Evolutionary conservation across 2,329 filamentous ascomycete species (phyloP).

Genomic region (Alternaria viburni): DNA sequence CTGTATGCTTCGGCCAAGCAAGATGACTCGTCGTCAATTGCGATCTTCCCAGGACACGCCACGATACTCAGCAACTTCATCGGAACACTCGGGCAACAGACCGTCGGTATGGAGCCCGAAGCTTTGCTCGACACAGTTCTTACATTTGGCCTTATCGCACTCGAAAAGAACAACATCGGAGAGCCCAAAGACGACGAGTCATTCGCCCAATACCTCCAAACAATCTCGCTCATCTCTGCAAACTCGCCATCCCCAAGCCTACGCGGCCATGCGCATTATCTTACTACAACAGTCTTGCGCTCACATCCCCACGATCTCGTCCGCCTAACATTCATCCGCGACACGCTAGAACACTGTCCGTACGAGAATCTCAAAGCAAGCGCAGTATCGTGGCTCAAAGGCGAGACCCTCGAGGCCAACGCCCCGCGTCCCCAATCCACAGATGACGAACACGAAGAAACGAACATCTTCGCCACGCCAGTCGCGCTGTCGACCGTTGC

Average conservation of each 20-base stretch:
- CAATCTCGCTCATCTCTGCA: slow-evolving; percentile 56
- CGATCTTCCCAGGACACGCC: slow-evolving; percentile 62
- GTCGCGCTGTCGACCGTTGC: slow-evolving; percentile 56
- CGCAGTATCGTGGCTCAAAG: slow-evolving; percentile 66
- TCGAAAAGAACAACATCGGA: slow-evolving; percentile 54
- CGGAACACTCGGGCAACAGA: slow-evolving; percentile 46
- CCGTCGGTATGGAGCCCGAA: slow-evolving; percentile 52
- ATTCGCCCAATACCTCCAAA: slow-evolving; percentile 61
- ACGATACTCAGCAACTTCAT: slow-evolving; percentile 60
- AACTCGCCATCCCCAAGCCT: slow-evolving; percentile 56
- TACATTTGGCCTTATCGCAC: slow-evolving; percentile 58
- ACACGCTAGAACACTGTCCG: slow-evolving; percentile 61
- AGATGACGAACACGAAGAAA: slow-evolving; percentile 19
- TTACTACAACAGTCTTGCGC: slow-evolving; percentile 58
- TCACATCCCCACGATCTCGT: slow-evolving; percentile 60
- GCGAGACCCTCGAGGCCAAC: slow-evolving; percentile 61
- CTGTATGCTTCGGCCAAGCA: slow-evolving; percentile 54
- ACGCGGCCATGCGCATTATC: slow-evolving; percentile 56
- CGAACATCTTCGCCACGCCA: slow-evolving; percentile 55
- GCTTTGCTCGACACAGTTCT: slow-evolving; percentile 62
- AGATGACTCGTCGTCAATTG: slow-evolving; percentile 45
- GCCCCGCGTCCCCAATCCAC: slow-evolving; percentile 27
- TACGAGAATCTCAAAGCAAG: slow-evolving; percentile 63
- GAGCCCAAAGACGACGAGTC: slow-evolving; percentile 57
- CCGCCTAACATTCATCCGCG: slow-evolving; percentile 61